Evolutionary conservation across 306 rosid genomes (phyloP).

Genomic region (Rubus parviflorus): DNA sequence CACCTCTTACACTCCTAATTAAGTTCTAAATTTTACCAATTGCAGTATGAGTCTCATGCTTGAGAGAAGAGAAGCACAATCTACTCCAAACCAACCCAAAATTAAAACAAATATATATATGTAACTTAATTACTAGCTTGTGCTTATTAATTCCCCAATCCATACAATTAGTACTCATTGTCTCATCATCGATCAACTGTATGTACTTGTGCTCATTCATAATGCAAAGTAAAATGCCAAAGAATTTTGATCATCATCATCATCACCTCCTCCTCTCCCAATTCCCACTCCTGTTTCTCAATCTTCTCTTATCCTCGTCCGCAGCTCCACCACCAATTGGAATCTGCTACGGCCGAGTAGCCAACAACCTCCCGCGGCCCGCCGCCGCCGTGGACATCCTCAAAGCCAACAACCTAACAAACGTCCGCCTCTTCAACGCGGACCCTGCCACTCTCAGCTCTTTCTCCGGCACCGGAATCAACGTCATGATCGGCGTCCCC

Average conservation of each 20-base stretch:
- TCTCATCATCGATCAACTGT: background rate
- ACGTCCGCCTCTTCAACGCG: conserved; percentile 28
- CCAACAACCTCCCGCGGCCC: conserved; percentile 28
- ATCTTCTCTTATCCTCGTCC: background rate
- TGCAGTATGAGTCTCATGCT: background rate
- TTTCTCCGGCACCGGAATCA: conserved; percentile 25
- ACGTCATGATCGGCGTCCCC: conserved; percentile 30
- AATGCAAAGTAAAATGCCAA: background rate
- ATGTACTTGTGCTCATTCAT: background rate
- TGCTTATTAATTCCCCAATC: background rate
- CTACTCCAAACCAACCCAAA: conserved; percentile 23
- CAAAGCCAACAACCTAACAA: conserved; percentile 20
- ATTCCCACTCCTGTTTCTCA: background rate
- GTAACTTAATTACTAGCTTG: background rate
- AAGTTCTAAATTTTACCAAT: background rate
- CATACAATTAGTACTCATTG: background rate
- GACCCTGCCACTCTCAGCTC: conserved; percentile 22
- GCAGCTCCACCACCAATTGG: conserved; percentile 19
- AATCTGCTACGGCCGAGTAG: conserved; percentile 35
- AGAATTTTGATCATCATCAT: background rate
- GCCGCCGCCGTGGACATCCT: conserved; percentile 11
- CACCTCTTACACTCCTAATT: background rate
- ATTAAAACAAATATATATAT: conserved; percentile 6
- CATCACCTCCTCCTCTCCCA: background rate
- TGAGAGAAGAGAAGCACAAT: background rate